Base-by-base conservation (phyloP, 257 asterid species). In the Gentiana macrophylla region DNA sequence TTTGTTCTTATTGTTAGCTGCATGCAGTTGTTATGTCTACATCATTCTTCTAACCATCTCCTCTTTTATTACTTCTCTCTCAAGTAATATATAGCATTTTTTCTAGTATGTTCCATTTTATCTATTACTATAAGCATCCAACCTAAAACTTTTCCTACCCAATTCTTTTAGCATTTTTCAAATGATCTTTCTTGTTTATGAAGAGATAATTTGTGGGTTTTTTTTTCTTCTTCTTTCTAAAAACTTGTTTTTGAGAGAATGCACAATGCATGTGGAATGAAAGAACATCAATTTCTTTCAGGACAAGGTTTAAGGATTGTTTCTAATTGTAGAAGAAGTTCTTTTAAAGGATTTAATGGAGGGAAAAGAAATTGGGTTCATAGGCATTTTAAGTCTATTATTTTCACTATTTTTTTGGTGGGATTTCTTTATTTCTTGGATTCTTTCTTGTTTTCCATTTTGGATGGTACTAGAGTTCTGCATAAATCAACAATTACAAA, bases 401-500 rank as follows among this genome's bases (percentile, higher is more conserved):
- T 77, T 52, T 64, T 87, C 65, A 71, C 88, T 10, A 67, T 84
- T 49, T 12, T 64, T 75, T 59, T 87, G 67, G 66, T 75, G 64
- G 75, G 77, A 2, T 70, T 80, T 68, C 70, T 91, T 62, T 74
- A 62, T 61, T 50, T 77, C 34, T 59, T 88, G 67, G 97, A 89
- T 66, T 77, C 88, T 1, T 67, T 86, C 44, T 55, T 84, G 78
- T 77, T 70, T 69, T 78, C 86, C 35, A 59, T 76, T 69, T 69
- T 81, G 62, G 80, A 87, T 65, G 73, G 78, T 5, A 24, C 24
- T 24, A 35, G 49, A 0, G 63, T 78, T 49, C 68, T 74, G 60
- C 77, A 62, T 65, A 70, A 35, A 53, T 62, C 68, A 24, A 62
- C 71, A 8, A 6, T 49, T 8, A 60, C 55, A 33, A 63, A 65